These are phyloP conservation scores for Lodderomyces orthopsilosis DNA, from an alignment of 1,139 yeast species.

Conservation along the genomic window DNA sequence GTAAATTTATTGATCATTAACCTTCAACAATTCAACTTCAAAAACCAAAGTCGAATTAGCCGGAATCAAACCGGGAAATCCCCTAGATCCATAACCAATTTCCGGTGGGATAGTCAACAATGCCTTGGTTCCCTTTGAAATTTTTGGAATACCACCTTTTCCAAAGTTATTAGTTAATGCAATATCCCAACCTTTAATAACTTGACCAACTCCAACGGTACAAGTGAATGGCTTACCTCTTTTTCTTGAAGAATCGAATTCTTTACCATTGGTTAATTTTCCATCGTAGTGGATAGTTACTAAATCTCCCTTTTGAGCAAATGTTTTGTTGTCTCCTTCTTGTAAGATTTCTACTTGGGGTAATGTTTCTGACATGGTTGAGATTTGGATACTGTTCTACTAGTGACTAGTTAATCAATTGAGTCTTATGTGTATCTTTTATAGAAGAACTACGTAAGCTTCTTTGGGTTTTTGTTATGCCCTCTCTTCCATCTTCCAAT, in stretches of 20 bases:
- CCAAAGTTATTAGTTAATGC: slow-evolving; percentile 15
- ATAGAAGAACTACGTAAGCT: too few species aligned
- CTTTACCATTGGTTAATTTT: slow-evolving; percentile 88
- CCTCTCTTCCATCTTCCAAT: too few species aligned
- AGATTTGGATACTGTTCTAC: neutral
- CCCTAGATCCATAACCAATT: slow-evolving; percentile 91
- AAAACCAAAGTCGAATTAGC: slow-evolving; percentile 92
- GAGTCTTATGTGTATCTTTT: neutral
- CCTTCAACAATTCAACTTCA: slow-evolving; percentile 85
- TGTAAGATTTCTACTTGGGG: slow-evolving; percentile 44
- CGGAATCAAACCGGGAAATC: slow-evolving; percentile 94
- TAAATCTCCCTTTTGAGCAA: slow-evolving; percentile 81
- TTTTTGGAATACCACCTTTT: slow-evolving; percentile 79
- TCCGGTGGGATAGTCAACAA: slow-evolving; percentile 88
- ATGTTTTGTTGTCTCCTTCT: slow-evolving; percentile 79
- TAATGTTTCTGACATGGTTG: slow-evolving; percentile 11
- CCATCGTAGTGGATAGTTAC: slow-evolving; percentile 96
- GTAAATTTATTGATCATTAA: slow-evolving; percentile 31
- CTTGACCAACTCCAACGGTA: slow-evolving; percentile 92
- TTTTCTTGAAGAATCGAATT: slow-evolving; percentile 91
- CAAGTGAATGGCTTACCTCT: slow-evolving; percentile 95
- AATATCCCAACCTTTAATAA: slow-evolving; percentile 89
- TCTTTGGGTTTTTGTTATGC: neutral
- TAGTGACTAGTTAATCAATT: neutral
- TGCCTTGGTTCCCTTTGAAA: slow-evolving; percentile 91